Evolutionary conservation across 23 red algal species (phyloP).

Genomic region (Agarophyton chilense): DNA sequence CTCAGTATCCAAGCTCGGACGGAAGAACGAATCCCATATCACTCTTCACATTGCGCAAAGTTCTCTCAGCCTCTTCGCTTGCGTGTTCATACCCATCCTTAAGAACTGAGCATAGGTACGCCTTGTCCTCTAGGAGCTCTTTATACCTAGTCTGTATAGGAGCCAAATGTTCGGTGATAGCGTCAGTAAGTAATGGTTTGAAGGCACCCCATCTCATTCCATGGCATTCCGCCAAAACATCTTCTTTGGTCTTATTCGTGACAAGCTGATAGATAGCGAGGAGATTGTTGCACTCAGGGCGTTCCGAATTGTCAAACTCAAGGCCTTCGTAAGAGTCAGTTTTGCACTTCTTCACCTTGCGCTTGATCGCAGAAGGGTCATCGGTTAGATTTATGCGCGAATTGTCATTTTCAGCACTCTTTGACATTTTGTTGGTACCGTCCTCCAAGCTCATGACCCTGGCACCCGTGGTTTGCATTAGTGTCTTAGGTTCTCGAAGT

Average conservation of each 20-base stretch:
- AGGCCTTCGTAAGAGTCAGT: conserved; percentile 86
- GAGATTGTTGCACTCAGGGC: conserved; percentile 96
- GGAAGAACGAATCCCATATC: conserved; percentile 87
- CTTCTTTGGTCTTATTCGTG: conserved; percentile 67
- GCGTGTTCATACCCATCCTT: conserved; percentile 74
- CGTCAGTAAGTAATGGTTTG: conserved; percentile 88
- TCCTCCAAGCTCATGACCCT: conserved; percentile 96
- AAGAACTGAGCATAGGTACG: conserved; percentile 70
- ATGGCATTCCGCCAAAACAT: conserved; percentile 64
- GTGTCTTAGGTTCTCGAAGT: conserved; percentile 86
- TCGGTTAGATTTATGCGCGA: conserved; percentile 97
- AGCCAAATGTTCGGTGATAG: conserved; percentile 67
- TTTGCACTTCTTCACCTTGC: conserved; percentile 96
- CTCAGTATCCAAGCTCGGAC: conserved; percentile 54
- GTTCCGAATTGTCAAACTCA: conserved; percentile 75
- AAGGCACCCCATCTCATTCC: conserved; percentile 85
- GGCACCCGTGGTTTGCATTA: conserved; percentile 71
- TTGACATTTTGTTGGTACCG: conserved; percentile 98
- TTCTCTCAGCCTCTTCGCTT: conserved; percentile 77
- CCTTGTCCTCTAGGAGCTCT: conserved; percentile 73
- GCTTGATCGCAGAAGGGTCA: conserved; percentile 59
- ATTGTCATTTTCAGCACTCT: conserved; percentile 82
- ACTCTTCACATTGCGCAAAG: conserved; percentile 68
- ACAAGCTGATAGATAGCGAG: conserved; percentile 87
- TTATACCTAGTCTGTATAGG: conserved; percentile 86